These are phyloP conservation scores for Neonectria magnoliae DNA, from an alignment of 2,329 filamentous ascomycete genomes.

Conservation along the genomic window DNA sequence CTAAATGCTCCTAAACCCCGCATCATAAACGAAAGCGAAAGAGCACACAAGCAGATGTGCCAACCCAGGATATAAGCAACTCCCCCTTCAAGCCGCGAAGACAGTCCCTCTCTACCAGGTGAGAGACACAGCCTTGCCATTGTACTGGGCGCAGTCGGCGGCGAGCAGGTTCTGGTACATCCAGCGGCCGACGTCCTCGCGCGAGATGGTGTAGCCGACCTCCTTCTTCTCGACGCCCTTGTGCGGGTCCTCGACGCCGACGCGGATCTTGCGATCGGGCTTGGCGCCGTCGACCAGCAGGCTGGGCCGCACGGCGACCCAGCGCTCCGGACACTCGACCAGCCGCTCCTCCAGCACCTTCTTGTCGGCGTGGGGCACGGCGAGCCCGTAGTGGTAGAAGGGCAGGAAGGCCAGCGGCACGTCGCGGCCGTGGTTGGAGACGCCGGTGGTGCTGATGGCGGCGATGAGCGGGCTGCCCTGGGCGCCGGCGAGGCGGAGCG, in stretches of 20 bases:
- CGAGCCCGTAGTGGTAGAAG: conserved; percentile 54
- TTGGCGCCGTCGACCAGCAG: conserved; percentile 44
- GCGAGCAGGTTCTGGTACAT: conserved; percentile 51
- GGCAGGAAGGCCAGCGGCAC: conserved; percentile 54
- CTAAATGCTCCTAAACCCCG: background rate
- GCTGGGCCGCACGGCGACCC: conserved; percentile 50
- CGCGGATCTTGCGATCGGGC: conserved; percentile 38
- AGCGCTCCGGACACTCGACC: conserved; percentile 42
- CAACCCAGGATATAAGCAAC: background rate
- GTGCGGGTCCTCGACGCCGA: conserved; percentile 47
- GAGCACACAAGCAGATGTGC: background rate
- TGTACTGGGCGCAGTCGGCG: conserved; percentile 29
- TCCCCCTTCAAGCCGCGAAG: background rate
- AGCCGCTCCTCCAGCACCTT: conserved; percentile 54
- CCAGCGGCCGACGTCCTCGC: conserved; percentile 55
- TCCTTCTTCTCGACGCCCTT: conserved; percentile 48
- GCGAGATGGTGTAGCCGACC: conserved; percentile 53
- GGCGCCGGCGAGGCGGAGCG: conserved; percentile 35
- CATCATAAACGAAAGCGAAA: background rate
- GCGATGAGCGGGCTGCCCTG: conserved; percentile 48
- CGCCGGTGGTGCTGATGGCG: conserved; percentile 55
- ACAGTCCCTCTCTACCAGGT: conserved; percentile 37
- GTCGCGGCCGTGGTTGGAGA: conserved; percentile 42
- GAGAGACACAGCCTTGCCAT: conserved; percentile 44
- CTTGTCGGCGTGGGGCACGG: conserved; percentile 59